These are phyloP conservation scores for Phlebiopsis flavidoalba DNA, from an alignment of 768 basidiomycete genomes.

Conservation along the genomic window DNA sequence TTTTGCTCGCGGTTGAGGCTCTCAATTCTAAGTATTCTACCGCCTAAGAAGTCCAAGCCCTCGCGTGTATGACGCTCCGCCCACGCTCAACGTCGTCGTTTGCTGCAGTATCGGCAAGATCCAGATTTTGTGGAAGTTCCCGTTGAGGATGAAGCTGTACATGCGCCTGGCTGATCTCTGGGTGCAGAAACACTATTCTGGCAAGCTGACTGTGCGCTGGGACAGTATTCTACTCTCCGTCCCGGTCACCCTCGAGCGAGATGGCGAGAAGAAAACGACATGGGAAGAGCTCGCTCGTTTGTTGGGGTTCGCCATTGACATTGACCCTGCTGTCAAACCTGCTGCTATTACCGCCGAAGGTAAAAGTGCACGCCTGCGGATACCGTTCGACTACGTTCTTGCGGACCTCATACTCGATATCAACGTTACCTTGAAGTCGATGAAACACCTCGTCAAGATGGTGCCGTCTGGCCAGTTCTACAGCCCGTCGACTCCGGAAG, in stretches of 20 bases:
- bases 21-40: conserved; percentile 37
- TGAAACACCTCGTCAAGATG: conserved; percentile 62
- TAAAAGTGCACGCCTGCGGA: conserved; percentile 66
- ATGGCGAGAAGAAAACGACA: conserved; percentile 31
- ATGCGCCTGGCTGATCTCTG: conserved; percentile 27
- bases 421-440: conserved; percentile 62
- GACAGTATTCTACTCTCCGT: conserved; percentile 52
- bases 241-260: conserved; percentile 39
- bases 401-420: conserved; percentile 72
- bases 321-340: conserved; percentile 30
- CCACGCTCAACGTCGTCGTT: conserved; percentile 13
- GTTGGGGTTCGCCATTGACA: conserved; percentile 42
- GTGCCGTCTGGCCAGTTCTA: conserved; percentile 46
- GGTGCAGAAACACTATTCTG: conserved; percentile 15
- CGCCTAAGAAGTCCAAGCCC: conserved; percentile 16
- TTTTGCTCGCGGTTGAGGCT: conserved; percentile 56
- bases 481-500: conserved; percentile 54
- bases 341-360: conserved; percentile 44
- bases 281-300: conserved; percentile 78
- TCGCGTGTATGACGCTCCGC: conserved; percentile 15
- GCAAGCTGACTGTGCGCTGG: conserved; percentile 29
- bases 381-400: conserved; percentile 75
- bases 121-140: conserved; percentile 44
- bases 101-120: conserved; percentile 37
- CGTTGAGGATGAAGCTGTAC: conserved; percentile 39